These are phyloP conservation scores for Saccharum spontaneum DNA, from an alignment of 176 grass and related monocot genomes.

Conservation along the genomic window DNA sequence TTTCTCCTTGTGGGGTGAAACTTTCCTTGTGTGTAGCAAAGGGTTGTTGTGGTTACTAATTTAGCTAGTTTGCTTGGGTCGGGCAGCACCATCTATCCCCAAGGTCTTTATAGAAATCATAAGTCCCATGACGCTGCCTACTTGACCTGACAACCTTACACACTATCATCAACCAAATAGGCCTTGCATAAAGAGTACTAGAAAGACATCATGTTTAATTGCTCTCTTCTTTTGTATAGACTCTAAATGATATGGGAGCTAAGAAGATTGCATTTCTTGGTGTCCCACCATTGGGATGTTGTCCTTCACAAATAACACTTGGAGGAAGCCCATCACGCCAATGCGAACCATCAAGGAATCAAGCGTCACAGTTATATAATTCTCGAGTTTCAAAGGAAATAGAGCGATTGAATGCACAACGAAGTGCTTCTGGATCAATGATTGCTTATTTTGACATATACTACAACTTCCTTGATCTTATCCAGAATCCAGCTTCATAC, in stretches of 20 bases:
- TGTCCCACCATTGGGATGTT: constrained; percentile 65
- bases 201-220: background rate
- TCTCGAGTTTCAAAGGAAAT: constrained; percentile 38
- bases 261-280: constrained; percentile 57
- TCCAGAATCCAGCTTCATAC: constrained; percentile 34
- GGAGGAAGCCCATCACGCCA: constrained; percentile 28
- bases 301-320: constrained; percentile 57
- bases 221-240: constrained; percentile 6
- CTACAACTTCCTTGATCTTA: constrained; percentile 47
- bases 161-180: background rate
- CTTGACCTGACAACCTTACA: no score
- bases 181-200: background rate
- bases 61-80: no score
- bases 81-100: no score
- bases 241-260: constrained; percentile 51
- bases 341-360: constrained; percentile 55
- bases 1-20: no score
- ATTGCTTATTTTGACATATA: constrained; percentile 63
- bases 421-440: background rate
- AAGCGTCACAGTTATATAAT: constrained; percentile 52
- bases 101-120: no score
- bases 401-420: constrained; percentile 25
- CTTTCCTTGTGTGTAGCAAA: no score
- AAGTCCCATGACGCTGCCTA: no score
- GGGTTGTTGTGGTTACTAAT: no score